Evolutionary conservation across 257 asterid species (phyloP), one percentile per base, ranked within the genome.

Genomic region (Paulownia fortunei): DNA sequence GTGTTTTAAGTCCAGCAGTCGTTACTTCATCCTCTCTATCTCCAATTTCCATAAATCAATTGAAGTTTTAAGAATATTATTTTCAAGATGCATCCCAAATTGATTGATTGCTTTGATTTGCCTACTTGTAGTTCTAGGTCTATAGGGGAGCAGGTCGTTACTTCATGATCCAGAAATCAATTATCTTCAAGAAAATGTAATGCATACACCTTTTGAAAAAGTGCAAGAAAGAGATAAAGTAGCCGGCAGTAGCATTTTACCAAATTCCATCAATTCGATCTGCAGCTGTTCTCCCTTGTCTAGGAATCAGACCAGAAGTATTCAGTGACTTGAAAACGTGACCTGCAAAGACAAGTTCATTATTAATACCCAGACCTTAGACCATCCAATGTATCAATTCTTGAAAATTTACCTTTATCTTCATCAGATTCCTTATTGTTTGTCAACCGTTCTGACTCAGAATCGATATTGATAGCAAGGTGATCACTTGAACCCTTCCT

Each of bases 231-330:
- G n/a, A 24, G 11, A 73, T 34, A 9, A 52, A 10, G 69, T 11
- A 72, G 13, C 15, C 1, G 32, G 59, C 34, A 46, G 49, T 46
- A 76, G 79, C 73, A 79, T 32, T 72, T 79, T 89, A 95, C 99
- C 99, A 95, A 76, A 93, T 85, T 81, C 98, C 98, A 80, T 95
- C 99, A 69, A 93, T 74, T 80, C 97, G 86, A 61, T 95, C 98
- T 8, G 98, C 99, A 84, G 86, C 74, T 82, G 83, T 79, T 88
- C 89, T 93, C 73, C 98, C 99, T 84, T 92, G 99, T 84, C 90
- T 90, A 46, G 99, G 99, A 84, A 96, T 77, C 73, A 96, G 84
- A 73, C 98, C 97, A 12, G 98, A 84, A 21, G 93, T 87, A 83
- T 73, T 87, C 69, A 96, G 88, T 30, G 98, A 91, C 88, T 93